Base-by-base conservation (phyloP, 345 rosid genomes). In the Heritiera fomes region DNA sequence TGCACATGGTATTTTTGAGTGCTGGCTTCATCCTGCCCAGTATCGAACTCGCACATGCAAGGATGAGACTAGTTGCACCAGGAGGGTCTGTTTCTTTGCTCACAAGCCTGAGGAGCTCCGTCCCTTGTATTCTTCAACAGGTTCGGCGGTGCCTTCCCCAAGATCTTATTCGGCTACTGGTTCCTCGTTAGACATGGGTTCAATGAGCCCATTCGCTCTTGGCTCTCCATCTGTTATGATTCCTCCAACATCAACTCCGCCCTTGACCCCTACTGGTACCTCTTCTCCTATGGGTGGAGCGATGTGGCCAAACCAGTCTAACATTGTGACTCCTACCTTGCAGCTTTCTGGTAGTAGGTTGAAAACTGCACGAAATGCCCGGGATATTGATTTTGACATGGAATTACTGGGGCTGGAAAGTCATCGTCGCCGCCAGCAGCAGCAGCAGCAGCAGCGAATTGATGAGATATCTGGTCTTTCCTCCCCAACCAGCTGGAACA, bases 1-100 rank as follows among this genome's bases (percentile, higher is more conserved):
- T 75, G 98, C 99, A 41, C 97, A 95, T 67, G 98, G 97, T 75
- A 88, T 95, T 78, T 95, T 95, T 72, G 97, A 95, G 87, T 91
- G 93, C 77, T 95, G 98, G 98, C 97, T 95, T 81, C 98, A 95
- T 82, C 98, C 98, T 59, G 97, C 98, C 10, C 98, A 95, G 82
- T 95, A 95, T 81, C 75, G 98, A 58, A 95, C 97, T 2, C 91
- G 97, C 53, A 87, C 93, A 23, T 95, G 98, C 82, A 95, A 95
- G 78, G 98, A 95, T 38, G 98, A 90, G 86, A 89, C 87, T 1
- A 87, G 81, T 66, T 95, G 98, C 81, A 69, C 80, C 4, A 87
- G 99, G 61, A 87, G 92, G 86, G 97, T 95, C n/a, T 95, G 98
- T 75, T 95, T 95, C 90, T 95, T 95, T 71, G 99, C 99, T 34